phyloP scores from a whole-genome alignment of 441 rosid genomes.

The Euphorbia schlechtendalii region DNA sequence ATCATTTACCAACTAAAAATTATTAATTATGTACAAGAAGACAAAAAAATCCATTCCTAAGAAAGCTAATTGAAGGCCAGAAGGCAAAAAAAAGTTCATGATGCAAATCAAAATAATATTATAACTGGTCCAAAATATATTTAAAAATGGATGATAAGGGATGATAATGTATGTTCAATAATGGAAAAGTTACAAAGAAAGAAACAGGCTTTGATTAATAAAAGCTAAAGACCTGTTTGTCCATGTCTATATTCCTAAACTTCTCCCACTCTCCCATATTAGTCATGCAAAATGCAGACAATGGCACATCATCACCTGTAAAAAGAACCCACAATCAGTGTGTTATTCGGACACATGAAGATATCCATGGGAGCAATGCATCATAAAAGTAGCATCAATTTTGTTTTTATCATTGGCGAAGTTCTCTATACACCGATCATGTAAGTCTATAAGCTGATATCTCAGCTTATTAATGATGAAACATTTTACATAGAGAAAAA shows the following conservation, averaged over 20 bases:
- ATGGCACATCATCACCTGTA: slow-evolving; percentile 81
- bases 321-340: slow-evolving; percentile 22
- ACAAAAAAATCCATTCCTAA: neutral
- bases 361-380: neutral
- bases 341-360: neutral
- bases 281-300: slow-evolving; percentile 71
- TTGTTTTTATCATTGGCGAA: neutral
- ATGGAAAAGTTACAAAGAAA: slow-evolving; percentile 8
- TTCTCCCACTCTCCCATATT: slow-evolving; percentile 80
- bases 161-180: neutral
- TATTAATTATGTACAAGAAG: neutral
- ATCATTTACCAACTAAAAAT: neutral
- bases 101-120: neutral
- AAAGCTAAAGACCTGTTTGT: slow-evolving; percentile 57
- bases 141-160: too few relatives aligned
- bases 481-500: neutral
- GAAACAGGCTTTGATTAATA: slow-evolving; percentile 13
- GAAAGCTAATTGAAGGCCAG: neutral
- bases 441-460: neutral
- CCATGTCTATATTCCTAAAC: slow-evolving; percentile 86
- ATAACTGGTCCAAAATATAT: neutral
- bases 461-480: neutral
- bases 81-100: neutral
- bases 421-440: neutral
- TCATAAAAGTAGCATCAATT: neutral